phyloP scores from a whole-genome alignment of 2,329 filamentous ascomycete species.

The Colletotrichum sp. region DNA sequence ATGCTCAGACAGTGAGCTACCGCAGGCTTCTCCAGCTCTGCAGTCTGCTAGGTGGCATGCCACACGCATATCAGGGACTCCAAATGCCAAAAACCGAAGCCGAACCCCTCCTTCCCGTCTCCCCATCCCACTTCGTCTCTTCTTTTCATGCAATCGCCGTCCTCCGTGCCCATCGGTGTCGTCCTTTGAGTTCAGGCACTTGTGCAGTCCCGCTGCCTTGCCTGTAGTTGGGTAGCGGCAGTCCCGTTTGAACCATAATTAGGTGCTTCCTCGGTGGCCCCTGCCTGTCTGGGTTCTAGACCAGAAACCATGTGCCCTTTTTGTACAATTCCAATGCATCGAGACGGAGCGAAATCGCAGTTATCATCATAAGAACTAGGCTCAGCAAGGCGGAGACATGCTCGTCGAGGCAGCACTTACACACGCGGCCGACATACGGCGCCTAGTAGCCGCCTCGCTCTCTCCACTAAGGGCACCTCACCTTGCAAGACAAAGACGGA shows the following conservation, averaged over 20 bases:
- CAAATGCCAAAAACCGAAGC: background rate
- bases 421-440: background rate
- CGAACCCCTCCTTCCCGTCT: background rate
- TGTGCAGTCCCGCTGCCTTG: background rate
- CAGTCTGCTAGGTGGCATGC: background rate
- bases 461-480: background rate
- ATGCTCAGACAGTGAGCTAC: background rate
- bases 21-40: background rate
- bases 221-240: background rate
- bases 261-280: background rate
- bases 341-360: background rate
- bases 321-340: background rate
- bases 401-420: background rate
- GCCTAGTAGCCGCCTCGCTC: background rate
- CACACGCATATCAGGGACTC: background rate
- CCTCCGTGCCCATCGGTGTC: conserved; percentile 2
- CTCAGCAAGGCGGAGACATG: background rate
- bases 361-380: background rate
- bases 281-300: background rate
- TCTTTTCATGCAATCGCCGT: conserved; percentile 7
- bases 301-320: background rate
- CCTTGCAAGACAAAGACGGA: conserved; percentile 1
- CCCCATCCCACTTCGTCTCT: conserved; percentile 15
- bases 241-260: background rate
- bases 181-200: conserved; percentile 14